Evolutionary conservation across 106 monocot genomes (phyloP), one percentile per base, ranked within the genome.

Genomic region (Chionographis japonica): DNA sequence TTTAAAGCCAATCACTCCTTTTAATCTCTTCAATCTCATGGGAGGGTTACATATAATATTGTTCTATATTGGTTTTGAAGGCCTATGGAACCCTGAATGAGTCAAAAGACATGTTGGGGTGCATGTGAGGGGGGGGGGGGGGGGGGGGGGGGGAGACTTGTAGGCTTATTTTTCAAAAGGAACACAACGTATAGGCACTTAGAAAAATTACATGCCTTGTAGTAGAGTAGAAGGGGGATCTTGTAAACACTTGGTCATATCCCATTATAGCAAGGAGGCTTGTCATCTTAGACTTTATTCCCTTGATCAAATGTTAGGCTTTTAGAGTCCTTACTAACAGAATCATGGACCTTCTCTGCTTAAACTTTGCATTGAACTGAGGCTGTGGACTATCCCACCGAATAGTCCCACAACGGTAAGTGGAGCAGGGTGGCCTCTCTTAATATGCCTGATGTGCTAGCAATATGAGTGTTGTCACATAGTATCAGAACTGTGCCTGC

Each of bases 31-130:
- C 8, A 18, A 12, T 6, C 57, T 67, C 60, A 67, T 61, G 52
- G 54, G 53, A 12, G 39, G 5, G 20, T 27, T 15, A 56, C 37
- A 50, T 14, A 27, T 67, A 19, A 11, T 41, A 63, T 61, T 60
- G 8, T 67, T 52, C 17, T 75, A 41, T 40, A 61, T 52, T 75
- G 16, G n/a, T 60, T 75, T 61, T 43, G 18, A 43, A 52, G 56
- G 73, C 20, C 27, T 18, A 46, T 65, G 61, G 60, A 50, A 60
- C 14, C 75, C 40, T 60, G 52, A 52, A 67, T 43, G 60, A 75
- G 75, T 68, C 67, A 75, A 68, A 75, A 68, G 63, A 55, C 36
- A 37, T 69, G 62, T 69, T 76, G 76, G 76, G 76, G 0, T 76
- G 69, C 76, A 76, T 76, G 76, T 76, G 68, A 76, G 8, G 62